Evolutionary conservation across 2,329 filamentous ascomycete species (phyloP), one percentile per base, ranked within the genome.

Genomic region (Monilinia polystroma): DNA sequence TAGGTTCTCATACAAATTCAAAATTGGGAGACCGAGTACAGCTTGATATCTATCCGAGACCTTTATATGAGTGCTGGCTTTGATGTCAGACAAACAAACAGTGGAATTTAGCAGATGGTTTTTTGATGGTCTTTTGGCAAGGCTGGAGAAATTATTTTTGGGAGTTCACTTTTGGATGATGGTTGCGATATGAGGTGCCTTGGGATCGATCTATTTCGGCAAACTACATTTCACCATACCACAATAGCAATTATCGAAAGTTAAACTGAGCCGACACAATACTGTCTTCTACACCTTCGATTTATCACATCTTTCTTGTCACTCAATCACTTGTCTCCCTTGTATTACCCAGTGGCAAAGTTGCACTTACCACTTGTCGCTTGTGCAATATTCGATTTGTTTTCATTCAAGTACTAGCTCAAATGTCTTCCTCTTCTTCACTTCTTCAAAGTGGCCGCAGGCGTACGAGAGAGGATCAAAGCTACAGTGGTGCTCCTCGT

Each of bases 401-500:
- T 57, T 51, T 65, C 23, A 12, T 68, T 52, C 60, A 23, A 56
- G 26, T 55, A n/a, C 51, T 58, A 53, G 65, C 64, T 62, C 54
- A 64, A 68, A 67, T 54, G 45, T 51, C 45, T 60, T 7, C n/a
- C 18, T 32, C 43, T 26, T n/a, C 14, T 60, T 67, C 70, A 51
- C 66, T 75, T 52, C 69, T 76, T 56, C 71, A 73, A 70, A 73
- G 67, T 47, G 75, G 75, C 16, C 70, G 73, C n/a, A 73, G 74
- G 52, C 72, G 71, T 57, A 71, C 73, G 47, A 74, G 70, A 60
- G 57, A 70, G 54, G 72, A 76, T 72, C 66, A 68, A 32, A 69
- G 59, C 26, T 76, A 76, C 56, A 75, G 72, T 70, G 73, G 73
- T 55, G 73, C 73, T 72, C 57, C 75, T 51, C 71, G 75, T 73